phyloP scores from a whole-genome alignment of 1,284 basidiomycete species.

The Cutaneotrichosporon sp. region DNA sequence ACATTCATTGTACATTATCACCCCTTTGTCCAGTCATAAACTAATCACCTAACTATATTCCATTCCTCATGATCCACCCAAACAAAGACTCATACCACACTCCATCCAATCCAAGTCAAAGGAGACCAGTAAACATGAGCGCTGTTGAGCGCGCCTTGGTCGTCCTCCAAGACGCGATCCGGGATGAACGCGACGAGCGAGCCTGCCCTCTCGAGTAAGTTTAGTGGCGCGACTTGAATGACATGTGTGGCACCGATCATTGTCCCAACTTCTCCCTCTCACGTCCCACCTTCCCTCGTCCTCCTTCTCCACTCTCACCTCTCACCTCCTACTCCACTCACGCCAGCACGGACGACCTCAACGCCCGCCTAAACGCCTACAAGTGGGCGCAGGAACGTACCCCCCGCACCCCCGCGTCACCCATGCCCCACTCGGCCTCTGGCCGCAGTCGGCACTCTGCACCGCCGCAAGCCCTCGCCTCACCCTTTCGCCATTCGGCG shows the following conservation, averaged over 20 bases:
- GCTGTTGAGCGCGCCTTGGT: neutral
- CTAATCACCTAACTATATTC: neutral
- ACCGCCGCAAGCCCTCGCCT: neutral
- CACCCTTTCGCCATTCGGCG: neutral
- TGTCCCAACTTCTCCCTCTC: neutral
- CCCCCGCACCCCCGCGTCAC: neutral
- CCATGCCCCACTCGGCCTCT: neutral
- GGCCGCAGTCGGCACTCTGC: neutral
- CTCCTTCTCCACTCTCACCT: neutral
- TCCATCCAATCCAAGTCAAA: neutral
- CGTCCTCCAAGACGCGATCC: neutral
- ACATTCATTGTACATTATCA: neutral
- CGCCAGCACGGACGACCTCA: constrained; percentile 2
- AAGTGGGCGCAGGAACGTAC: neutral
- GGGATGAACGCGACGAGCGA: neutral
- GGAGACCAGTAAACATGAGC: neutral
- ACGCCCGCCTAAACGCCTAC: constrained; percentile 4
- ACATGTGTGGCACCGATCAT: neutral
- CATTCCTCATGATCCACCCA: neutral
- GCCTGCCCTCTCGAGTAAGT: neutral
- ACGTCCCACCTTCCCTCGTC: neutral
- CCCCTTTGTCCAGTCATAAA: too few relatives aligned
- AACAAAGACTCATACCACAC: neutral
- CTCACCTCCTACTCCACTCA: neutral
- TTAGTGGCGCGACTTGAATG: neutral